phyloP scores from a whole-genome alignment of 2,329 filamentous ascomycete species.

The Arthrobotrys sphaeroides region DNA sequence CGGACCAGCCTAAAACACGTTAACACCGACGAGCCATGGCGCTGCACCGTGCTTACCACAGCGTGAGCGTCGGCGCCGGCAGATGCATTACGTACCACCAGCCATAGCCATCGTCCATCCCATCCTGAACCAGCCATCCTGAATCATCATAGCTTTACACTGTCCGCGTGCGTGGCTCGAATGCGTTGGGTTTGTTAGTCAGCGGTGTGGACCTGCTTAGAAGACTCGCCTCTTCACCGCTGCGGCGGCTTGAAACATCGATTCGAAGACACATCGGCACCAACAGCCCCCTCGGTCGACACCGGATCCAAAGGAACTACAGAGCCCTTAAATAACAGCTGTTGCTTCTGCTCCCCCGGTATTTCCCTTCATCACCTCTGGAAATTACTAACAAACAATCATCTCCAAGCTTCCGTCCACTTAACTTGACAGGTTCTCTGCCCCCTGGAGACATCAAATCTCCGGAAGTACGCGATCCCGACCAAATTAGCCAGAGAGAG shows the following conservation, averaged over 20 bases:
- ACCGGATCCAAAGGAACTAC: constrained; percentile 48
- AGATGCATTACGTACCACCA: constrained; percentile 46
- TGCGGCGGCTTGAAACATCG: constrained; percentile 11
- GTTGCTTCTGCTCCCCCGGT: constrained; percentile 36
- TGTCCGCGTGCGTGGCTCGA: no score
- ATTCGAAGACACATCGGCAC: constrained; percentile 48
- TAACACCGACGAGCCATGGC: background rate
- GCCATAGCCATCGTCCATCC: background rate
- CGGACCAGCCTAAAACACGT: background rate
- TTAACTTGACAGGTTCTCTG: constrained; percentile 4
- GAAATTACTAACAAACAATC: constrained; percentile 36
- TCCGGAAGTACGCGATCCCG: constrained; percentile 53
- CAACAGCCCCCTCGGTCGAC: constrained; percentile 46
- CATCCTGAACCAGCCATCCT: background rate
- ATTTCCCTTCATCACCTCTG: constrained; percentile 11
- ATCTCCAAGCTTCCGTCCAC: constrained; percentile 23
- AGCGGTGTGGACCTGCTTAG: constrained; percentile 5
- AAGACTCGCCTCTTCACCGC: background rate
- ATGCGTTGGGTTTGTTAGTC: constrained; percentile 9
- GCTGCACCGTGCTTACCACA: constrained; percentile 10
- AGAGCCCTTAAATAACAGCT: constrained; percentile 41
- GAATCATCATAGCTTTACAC: background rate
- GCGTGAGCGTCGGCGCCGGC: no score
- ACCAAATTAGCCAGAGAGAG: constrained; percentile 49
- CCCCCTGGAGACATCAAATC: constrained; percentile 50